Evolutionary conservation across 1,284 basidiomycete genomes (phyloP).

Genomic region (Takashimella koratensis): DNA sequence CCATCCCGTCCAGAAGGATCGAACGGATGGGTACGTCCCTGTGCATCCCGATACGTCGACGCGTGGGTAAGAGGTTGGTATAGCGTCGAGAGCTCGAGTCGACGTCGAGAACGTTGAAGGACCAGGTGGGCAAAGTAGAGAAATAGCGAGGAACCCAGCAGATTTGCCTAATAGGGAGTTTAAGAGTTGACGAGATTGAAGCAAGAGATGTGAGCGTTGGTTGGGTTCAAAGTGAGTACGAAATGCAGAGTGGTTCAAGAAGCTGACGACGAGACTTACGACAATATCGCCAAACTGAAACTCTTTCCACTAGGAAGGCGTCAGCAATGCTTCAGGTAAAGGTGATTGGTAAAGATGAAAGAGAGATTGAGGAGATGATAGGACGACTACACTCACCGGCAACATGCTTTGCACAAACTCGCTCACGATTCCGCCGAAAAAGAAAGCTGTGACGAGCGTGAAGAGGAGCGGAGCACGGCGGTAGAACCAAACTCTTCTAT

Average conservation of each 20-base stretch:
- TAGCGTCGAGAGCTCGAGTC: conserved; percentile 36
- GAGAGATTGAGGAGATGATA: not conserved
- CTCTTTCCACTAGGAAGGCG: conserved; percentile 31
- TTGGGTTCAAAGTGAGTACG: not conserved
- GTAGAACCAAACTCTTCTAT: conserved; percentile 46
- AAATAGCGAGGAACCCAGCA: conserved; percentile 41
- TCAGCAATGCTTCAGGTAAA: not conserved
- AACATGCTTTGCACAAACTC: conserved; percentile 45
- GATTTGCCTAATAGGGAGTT: conserved; percentile 39
- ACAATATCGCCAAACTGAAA: conserved; percentile 48
- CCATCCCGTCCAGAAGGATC: conserved; percentile 4
- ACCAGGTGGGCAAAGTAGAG: conserved; percentile 43
- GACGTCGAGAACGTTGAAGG: conserved; percentile 22
- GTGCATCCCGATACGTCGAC: conserved; percentile 39
- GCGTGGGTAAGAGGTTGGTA: conserved; percentile 42
- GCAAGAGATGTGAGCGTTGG: not conserved
- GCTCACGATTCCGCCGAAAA: conserved; percentile 42
- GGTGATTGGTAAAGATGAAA: not conserved
- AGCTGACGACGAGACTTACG: conserved; percentile 10
- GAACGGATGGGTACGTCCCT: conserved; percentile 39
- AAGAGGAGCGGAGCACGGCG: conserved; percentile 43
- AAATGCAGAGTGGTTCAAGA: too few species aligned
- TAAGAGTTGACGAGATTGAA: too few species aligned
- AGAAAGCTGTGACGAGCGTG: conserved; percentile 37
- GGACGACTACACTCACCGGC: conserved; percentile 36